phyloP scores from a whole-genome alignment of 73 alveolate species.

The Diophrys sp. region DNA sequence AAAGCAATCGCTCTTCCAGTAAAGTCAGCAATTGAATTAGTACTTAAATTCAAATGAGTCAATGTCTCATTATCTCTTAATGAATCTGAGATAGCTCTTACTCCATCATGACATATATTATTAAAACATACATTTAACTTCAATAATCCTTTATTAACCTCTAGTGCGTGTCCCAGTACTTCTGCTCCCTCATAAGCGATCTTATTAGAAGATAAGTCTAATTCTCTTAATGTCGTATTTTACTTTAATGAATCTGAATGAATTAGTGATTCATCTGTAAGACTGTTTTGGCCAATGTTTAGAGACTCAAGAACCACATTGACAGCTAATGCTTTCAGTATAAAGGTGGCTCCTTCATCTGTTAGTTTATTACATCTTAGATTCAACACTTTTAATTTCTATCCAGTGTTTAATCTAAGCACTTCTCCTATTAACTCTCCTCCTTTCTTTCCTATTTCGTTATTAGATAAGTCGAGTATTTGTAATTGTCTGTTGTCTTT shows the following conservation, averaged over 20 bases:
- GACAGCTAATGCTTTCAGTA: not conserved
- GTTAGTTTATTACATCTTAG: no score
- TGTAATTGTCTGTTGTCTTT: no score
- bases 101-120: conserved; percentile 14
- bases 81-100: not conserved
- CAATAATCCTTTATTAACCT: not conserved
- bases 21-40: conserved; percentile 12
- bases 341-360: no score
- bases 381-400: no score
- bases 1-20: conserved; percentile 16
- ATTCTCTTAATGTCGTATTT: not conserved
- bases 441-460: no score
- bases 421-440: no score
- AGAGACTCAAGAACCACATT: not conserved
- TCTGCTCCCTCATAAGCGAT: conserved; percentile 16
- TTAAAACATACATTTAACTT: not conserved
- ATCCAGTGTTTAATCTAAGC: no score
- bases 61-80: conserved; percentile 3
- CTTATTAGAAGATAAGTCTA: not conserved
- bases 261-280: conserved; percentile 3
- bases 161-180: not conserved
- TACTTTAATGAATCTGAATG: not conserved
- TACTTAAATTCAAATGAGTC: not conserved
- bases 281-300: not conserved
- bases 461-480: no score